Evolutionary conservation across 148 eudicot species (phyloP).

Genomic region (Simmondsia chinensis): DNA sequence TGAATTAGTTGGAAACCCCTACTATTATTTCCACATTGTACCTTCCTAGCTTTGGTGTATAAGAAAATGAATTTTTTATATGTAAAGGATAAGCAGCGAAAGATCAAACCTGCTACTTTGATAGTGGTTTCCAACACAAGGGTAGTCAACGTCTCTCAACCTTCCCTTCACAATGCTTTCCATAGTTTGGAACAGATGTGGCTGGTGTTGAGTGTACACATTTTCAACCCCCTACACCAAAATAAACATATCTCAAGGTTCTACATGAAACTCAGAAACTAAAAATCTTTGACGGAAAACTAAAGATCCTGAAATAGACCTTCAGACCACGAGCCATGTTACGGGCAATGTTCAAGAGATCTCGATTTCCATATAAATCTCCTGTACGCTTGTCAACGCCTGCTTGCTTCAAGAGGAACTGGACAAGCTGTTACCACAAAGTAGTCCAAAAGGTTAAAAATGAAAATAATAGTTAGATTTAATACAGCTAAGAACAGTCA

Average conservation of each 20-base stretch:
- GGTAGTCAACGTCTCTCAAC: constrained; percentile 85
- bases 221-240: constrained; percentile 86
- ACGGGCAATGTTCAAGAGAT: constrained; percentile 82
- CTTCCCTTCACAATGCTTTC: constrained; percentile 87
- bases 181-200: constrained; percentile 77
- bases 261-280: not conserved
- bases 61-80: not conserved
- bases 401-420: constrained; percentile 92
- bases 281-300: not conserved
- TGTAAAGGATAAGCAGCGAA: not conserved
- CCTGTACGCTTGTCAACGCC: constrained; percentile 92
- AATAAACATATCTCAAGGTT: constrained; percentile 4
- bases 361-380: constrained; percentile 88
- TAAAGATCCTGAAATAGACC: constrained; percentile 27
- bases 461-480: constrained; percentile 9
- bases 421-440: constrained; percentile 67
- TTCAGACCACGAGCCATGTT: constrained; percentile 98
- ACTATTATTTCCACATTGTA: too few species aligned
- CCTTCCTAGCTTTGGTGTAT: too few species aligned
- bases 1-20: too few species aligned
- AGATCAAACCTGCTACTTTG: constrained; percentile 73
- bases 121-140: constrained; percentile 75
- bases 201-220: constrained; percentile 98
- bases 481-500: not conserved
- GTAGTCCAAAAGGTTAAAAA: constrained; percentile 6